Conservation (phyloP, 2,329 filamentous ascomycete genomes). For the Ascochyta fabae region DNA sequence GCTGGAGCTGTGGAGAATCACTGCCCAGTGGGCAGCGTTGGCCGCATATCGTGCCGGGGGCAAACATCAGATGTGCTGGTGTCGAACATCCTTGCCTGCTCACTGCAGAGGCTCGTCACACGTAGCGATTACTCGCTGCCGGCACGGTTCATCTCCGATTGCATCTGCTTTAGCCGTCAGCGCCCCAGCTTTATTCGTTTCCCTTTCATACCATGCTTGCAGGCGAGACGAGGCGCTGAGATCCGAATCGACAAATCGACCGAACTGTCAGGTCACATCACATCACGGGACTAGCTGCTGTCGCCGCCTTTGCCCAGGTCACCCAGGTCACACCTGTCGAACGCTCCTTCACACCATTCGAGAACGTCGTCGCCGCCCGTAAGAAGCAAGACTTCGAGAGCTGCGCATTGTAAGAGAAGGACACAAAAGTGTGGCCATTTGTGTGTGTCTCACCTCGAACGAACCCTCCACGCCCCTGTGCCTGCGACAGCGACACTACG, state of each 20-base stretch:
- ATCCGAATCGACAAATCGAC: slow-evolving; percentile 25
- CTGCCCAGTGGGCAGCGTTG: slow-evolving; percentile 17
- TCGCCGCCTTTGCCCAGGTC: slow-evolving; percentile 30
- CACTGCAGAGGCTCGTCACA: slow-evolving; percentile 21
- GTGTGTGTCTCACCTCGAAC: slow-evolving; percentile 11
- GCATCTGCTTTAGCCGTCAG: slow-evolving; percentile 38
- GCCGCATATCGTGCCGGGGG: slow-evolving; percentile 14
- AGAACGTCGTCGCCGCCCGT: slow-evolving; percentile 19
- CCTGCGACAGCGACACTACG: slow-evolving; percentile 32
- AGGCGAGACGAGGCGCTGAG: slow-evolving; percentile 28
- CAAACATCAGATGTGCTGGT: slow-evolving; percentile 18
- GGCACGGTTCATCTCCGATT: slow-evolving; percentile 49
- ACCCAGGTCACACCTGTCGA: slow-evolving; percentile 37
- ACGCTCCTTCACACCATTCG: slow-evolving; percentile 22
- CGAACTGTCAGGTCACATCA: slow-evolving; percentile 16
- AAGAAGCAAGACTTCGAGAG: slow-evolving; percentile 4
- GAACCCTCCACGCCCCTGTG: slow-evolving; percentile 27
- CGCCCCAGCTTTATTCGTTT: slow-evolving; percentile 21
- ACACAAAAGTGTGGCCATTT: slow-evolving; percentile 12
- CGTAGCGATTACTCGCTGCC: slow-evolving; percentile 30
- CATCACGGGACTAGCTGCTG: slow-evolving; percentile 40
- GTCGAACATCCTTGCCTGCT: slow-evolving; percentile 17
- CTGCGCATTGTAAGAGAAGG: slow-evolving; percentile 27
- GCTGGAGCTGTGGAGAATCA: slow-evolving; percentile 21
- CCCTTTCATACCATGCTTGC: slow-evolving; percentile 37